phyloP scores from a whole-genome alignment of 176 grass and related monocot species.

The Triticum monococcum region DNA sequence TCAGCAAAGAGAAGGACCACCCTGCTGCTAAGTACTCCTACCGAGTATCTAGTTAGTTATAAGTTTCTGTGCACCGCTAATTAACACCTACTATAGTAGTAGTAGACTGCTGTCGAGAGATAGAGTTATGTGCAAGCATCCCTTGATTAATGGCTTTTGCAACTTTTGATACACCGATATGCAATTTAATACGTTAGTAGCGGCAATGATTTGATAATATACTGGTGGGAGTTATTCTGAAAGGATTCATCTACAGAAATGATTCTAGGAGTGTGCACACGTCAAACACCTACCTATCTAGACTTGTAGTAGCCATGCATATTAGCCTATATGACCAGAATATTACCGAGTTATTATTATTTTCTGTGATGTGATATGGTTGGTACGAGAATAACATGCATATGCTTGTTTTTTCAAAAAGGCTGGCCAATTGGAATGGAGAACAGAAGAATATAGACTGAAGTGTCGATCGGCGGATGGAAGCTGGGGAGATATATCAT shows the following conservation, averaged over 20 bases:
- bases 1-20: slow-evolving; percentile 1
- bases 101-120: too few species aligned
- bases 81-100: too few species aligned
- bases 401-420: neutral
- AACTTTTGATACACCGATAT: slow-evolving; percentile 33
- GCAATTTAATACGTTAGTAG: slow-evolving; percentile 28
- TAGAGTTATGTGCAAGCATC: slow-evolving; percentile 13
- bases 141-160: slow-evolving; percentile 50
- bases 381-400: neutral
- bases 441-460: neutral
- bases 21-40: neutral
- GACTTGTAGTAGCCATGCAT: slow-evolving; percentile 42
- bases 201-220: slow-evolving; percentile 44
- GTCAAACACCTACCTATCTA: slow-evolving; percentile 28
- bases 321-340: slow-evolving; percentile 30
- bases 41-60: too few species aligned
- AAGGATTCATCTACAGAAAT: neutral
- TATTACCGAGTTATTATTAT: neutral
- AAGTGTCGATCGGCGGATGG: neutral
- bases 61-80: too few species aligned
- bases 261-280: slow-evolving; percentile 12
- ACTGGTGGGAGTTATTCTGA: slow-evolving; percentile 31
- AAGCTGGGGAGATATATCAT: neutral
- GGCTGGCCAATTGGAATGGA: neutral
- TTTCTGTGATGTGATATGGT: neutral